Base-by-base conservation (phyloP, 1,139 yeast species). In the Pichia kudriavzevii region DNA sequence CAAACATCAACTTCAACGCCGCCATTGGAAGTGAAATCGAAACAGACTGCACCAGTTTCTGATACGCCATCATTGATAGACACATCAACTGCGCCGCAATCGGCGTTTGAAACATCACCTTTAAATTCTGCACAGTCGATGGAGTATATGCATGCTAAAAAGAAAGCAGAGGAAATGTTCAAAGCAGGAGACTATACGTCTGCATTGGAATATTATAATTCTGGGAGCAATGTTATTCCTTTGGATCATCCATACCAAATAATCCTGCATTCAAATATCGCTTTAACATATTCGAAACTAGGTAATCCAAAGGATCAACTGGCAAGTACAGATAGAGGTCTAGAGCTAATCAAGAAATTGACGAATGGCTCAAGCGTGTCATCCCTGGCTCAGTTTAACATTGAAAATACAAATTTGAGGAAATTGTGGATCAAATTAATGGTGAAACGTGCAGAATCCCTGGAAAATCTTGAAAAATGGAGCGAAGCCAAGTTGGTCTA, bases 161-260 rank as follows among this genome's bases (percentile, higher is more conserved):
- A 41, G 17, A 39, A 40, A 20, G 38, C 50, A 26, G 39, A 39
- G 43, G 53, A 83, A 41, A 61, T 62, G 1, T 91, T 77, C 60
- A 71, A 72, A 39, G 69, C 75, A 12, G 98, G 99, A n/a, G 91
- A 91, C 55, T 93, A 81, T 55, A 57, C 75, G 7, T 58, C 64
- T 7, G 91, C 98, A 0, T 64, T 74, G 13, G 67, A 64, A 17
- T 65, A 67, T 35, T 93, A 83, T 52, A 62, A 72, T 14, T 63
- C 67, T 29, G 79, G 95, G 22, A 61, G 85, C 26, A 60, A 66
- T 18, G 63, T 75, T 2, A 62, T 87, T 7, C 94, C 96, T 0
- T 47, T 53, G 1, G 61, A 61, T 5, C 95, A 91, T 55, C 72
- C 80, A 31, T 64, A 78, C 21, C 66, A 81, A 23, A 70, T 88